phyloP scores from a whole-genome alignment of 495 filamentous ascomycete genomes.

The Penicillium silybi region DNA sequence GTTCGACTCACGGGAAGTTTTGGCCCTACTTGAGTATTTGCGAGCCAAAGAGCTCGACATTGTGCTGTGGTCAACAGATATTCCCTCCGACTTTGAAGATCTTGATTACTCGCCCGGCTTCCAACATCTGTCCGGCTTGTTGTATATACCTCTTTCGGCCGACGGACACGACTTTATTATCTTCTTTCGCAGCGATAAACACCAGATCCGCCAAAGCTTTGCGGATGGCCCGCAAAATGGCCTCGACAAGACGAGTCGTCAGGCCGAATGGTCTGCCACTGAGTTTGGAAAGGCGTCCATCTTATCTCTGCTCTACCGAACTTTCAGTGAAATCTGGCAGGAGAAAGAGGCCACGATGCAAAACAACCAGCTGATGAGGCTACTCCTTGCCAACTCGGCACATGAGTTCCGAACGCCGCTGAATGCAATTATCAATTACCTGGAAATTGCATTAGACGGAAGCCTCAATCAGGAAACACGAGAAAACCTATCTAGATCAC shows the following conservation, averaged over 20 bases:
- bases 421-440: conserved; percentile 91
- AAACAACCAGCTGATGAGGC: conserved; percentile 68
- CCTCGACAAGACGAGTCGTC: not conserved
- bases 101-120: conserved; percentile 76
- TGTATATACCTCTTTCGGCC: conserved; percentile 72
- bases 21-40: conserved; percentile 79
- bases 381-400: conserved; percentile 82
- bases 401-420: conserved; percentile 89
- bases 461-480: conserved; percentile 73
- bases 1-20: conserved; percentile 69
- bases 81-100: conserved; percentile 73
- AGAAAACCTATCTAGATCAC: conserved; percentile 78
- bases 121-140: conserved; percentile 63
- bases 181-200: conserved; percentile 56
- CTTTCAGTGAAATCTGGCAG: conserved; percentile 83
- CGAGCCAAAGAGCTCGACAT: conserved; percentile 65
- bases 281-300: conserved; percentile 79
- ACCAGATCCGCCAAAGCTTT: not conserved
- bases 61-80: conserved; percentile 68
- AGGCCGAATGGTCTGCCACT: conserved; percentile 34
- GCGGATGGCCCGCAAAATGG: not conserved
- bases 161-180: conserved; percentile 81
- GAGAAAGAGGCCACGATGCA: conserved; percentile 81
- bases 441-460: conserved; percentile 86
- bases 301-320: conserved; percentile 80